Percentiles rank a stretch among this genome's conserved stretches.
These are phyloP conservation scores for Paracoccidioides brasiliensis DNA, from an alignment of 2,329 filamentous ascomycete genomes.

Conservation along the genomic window DNA sequence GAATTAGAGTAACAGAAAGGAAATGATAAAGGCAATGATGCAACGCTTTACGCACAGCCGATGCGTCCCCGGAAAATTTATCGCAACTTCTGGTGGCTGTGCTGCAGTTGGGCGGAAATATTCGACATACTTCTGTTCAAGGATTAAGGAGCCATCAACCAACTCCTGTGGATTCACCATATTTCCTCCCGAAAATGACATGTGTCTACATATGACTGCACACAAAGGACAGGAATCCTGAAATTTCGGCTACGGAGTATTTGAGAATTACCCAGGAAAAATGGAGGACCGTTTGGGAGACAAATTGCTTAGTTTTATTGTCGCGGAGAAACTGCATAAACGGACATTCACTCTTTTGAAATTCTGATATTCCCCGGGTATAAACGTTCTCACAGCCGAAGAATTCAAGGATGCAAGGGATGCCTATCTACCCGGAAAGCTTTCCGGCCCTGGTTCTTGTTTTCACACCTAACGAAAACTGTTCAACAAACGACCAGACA, in stretches of 20 bases:
- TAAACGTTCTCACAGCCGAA: too few relatives aligned
- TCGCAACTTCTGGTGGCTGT: background rate
- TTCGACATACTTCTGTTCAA: background rate
- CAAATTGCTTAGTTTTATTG: background rate
- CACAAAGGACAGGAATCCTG: too few relatives aligned
- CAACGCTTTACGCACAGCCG: background rate
- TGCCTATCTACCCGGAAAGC: too few relatives aligned
- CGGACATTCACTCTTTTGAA: too few relatives aligned
- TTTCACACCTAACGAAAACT: too few relatives aligned
- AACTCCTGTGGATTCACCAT: background rate
- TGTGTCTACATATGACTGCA: background rate
- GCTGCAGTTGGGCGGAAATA: background rate
- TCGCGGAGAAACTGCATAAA: too few relatives aligned
- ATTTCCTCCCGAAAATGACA: background rate
- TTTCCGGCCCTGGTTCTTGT: too few relatives aligned
- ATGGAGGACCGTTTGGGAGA: background rate
- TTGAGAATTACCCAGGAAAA: too few relatives aligned
- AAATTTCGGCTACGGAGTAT: too few relatives aligned
- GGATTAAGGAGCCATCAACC: background rate
- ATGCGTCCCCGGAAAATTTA: background rate
- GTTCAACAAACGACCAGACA: too few relatives aligned
- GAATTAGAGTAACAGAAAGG: background rate
- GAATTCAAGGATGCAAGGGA: too few relatives aligned
- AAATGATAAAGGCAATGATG: background rate
- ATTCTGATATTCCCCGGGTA: too few relatives aligned